Evolutionary conservation across 2,329 filamentous ascomycete genomes (phyloP).

Genomic region (Pseudogymnoascus sp.): DNA sequence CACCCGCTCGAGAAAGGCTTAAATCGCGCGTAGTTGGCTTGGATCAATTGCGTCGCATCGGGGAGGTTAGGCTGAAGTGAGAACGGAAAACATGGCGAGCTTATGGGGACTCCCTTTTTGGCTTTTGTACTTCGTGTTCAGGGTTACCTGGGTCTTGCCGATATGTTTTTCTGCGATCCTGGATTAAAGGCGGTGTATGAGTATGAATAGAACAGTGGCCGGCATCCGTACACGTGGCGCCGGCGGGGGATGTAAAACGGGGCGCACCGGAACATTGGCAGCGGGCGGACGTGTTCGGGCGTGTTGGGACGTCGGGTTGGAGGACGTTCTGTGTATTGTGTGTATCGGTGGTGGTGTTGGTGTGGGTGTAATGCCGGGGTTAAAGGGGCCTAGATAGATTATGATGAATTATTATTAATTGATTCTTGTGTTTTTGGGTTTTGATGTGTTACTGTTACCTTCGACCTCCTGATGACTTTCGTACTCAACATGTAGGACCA

Average conservation of each 20-base stretch:
- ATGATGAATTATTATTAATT: slow-evolving; percentile 9
- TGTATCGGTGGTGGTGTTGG: not conserved
- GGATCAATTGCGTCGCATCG: not conserved
- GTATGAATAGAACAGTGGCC: not conserved
- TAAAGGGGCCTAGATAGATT: slow-evolving; percentile 4
- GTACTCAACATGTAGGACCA: not conserved
- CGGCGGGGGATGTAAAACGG: not conserved
- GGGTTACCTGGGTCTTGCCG: not conserved
- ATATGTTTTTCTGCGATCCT: not conserved
- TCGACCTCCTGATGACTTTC: not conserved
- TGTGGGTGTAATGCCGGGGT: not conserved
- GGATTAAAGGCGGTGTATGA: not conserved
- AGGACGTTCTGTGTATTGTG: not conserved
- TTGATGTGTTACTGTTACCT: not conserved
- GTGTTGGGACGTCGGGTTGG: not conserved
- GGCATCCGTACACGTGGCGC: not conserved
- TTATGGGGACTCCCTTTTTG: not conserved
- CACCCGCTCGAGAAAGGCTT: slow-evolving; percentile 31
- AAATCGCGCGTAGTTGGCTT: slow-evolving; percentile 12
- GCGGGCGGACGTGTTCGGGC: not conserved
- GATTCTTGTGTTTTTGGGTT: not conserved
- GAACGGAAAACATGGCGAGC: not conserved
- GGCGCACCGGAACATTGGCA: not conserved
- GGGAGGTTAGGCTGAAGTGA: not conserved
- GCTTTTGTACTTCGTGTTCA: not conserved